Evolutionary conservation across 1,284 basidiomycete species (phyloP).

Genomic region (Tilletia setariae): DNA sequence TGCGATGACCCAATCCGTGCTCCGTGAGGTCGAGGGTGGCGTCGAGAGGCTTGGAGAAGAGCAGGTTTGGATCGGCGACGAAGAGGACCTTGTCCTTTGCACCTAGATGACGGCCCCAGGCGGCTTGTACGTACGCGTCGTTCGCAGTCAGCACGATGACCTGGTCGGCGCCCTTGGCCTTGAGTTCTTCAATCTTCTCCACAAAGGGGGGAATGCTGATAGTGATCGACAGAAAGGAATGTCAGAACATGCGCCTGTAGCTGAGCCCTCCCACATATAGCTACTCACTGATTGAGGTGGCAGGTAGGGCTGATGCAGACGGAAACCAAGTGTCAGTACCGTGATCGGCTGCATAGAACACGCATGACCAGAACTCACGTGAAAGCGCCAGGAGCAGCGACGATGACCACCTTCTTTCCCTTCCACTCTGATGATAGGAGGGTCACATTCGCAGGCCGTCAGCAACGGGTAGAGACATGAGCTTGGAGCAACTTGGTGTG

Average conservation of each 20-base stretch:
- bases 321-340: not conserved
- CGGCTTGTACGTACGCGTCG: constrained; percentile 49
- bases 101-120: constrained; percentile 13
- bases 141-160: constrained; percentile 59
- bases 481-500: not conserved
- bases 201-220: constrained; percentile 65
- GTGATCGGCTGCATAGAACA: not conserved
- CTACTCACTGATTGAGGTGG: constrained; percentile 41
- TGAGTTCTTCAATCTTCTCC: constrained; percentile 66
- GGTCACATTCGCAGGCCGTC: not conserved
- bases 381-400: constrained; percentile 72
- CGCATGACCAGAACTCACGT: constrained; percentile 5
- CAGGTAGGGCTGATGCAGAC: constrained; percentile 27
- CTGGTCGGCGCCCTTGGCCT: constrained; percentile 67
- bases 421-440: constrained; percentile 61
- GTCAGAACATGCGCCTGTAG: not conserved
- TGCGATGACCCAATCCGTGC: constrained; percentile 65
- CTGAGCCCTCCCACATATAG: too few species aligned
- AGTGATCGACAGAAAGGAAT: not conserved
- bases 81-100: constrained; percentile 66
- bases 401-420: constrained; percentile 76
- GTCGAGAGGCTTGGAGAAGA: constrained; percentile 70
- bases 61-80: constrained; percentile 66
- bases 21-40: constrained; percentile 64
- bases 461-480: constrained; percentile 3